These are phyloP conservation scores for Sporothrix protearum DNA, from an alignment of 2,329 filamentous ascomycete genomes.

Conservation along the genomic window DNA sequence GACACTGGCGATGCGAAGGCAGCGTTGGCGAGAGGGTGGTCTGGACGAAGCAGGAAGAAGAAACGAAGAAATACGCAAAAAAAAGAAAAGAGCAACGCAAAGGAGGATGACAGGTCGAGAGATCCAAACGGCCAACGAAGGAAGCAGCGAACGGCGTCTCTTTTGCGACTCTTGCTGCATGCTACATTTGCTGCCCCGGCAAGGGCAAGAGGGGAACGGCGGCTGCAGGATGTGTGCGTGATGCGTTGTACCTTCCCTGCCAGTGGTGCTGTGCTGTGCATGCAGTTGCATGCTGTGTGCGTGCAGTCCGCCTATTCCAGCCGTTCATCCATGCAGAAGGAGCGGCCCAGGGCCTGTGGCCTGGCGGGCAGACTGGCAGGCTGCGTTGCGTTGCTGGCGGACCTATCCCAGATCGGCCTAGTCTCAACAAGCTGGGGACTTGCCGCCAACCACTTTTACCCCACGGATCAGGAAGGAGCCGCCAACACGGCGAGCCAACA, in stretches of 20 bases:
- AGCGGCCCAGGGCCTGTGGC: slow-evolving; percentile 9
- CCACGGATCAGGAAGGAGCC: slow-evolving; percentile 2
- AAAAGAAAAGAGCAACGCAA: neutral
- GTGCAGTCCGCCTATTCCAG: slow-evolving; percentile 6
- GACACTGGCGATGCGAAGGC: neutral
- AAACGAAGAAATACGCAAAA: neutral
- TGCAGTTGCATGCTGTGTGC: slow-evolving; percentile 5
- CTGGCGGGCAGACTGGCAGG: slow-evolving; percentile 7
- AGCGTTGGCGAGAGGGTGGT: neutral
- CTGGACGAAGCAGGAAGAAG: neutral
- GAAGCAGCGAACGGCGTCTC: slow-evolving; percentile 14
- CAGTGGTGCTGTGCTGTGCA: slow-evolving; percentile 9
- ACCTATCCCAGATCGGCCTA: neutral
- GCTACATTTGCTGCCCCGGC: neutral
- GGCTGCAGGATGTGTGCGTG: slow-evolving; percentile 19
- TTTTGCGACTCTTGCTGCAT: slow-evolving; percentile 1
- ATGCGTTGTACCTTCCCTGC: slow-evolving; percentile 19
- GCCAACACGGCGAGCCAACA: slow-evolving; percentile 6
- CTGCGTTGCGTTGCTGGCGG: neutral
- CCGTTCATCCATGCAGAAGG: slow-evolving; percentile 9
- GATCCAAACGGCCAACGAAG: slow-evolving; percentile 8
- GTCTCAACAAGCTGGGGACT: neutral
- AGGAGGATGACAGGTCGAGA: neutral
- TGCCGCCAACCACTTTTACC: slow-evolving; percentile 9
- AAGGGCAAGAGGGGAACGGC: slow-evolving; percentile 21